A percentile compares a stretch with the other conserved stretches of the same genome.
Conservation (phyloP, 2,329 filamentous ascomycete species). For the Ophiocordyceps camponoti-saundersi region DNA sequence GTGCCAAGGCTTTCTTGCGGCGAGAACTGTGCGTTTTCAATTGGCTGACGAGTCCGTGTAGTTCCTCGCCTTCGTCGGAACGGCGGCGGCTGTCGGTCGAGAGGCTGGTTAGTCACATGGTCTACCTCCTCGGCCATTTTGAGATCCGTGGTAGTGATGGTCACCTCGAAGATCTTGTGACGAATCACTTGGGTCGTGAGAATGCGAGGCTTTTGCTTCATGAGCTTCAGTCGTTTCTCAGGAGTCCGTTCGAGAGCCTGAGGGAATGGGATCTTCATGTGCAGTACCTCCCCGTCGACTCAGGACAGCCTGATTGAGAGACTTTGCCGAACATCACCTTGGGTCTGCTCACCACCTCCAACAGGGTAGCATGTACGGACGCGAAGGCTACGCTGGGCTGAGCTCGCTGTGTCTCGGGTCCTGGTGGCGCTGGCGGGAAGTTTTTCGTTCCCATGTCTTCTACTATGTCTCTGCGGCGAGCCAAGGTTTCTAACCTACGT, state of each 20-base stretch:
- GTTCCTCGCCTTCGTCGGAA: constrained; percentile 3
- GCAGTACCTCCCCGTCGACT: constrained; percentile 36
- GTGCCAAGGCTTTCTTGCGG: constrained; percentile 66
- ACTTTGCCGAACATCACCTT: too few species aligned
- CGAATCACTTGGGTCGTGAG: constrained; percentile 60
- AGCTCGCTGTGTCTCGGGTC: too few species aligned
- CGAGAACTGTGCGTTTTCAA: constrained; percentile 72
- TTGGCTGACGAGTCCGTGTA: constrained; percentile 35
- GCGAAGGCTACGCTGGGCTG: too few species aligned
- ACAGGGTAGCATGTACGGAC: too few species aligned
- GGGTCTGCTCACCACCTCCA: too few species aligned
- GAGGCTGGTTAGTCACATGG: constrained; percentile 71
- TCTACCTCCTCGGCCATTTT: constrained; percentile 68
- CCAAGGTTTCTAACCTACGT: too few species aligned
- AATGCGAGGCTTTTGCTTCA: constrained; percentile 66
- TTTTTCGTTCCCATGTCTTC: too few species aligned
- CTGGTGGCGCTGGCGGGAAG: too few species aligned
- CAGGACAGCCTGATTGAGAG: too few species aligned
- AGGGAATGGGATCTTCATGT: constrained; percentile 67
- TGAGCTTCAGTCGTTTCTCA: constrained; percentile 66
- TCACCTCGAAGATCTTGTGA: constrained; percentile 61
- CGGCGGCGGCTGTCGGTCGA: constrained; percentile 43
- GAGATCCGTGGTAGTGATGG: constrained; percentile 67
- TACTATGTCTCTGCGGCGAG: too few species aligned
- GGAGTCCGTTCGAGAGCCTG: constrained; percentile 58